A percentile compares a stretch with the other conserved stretches of the same genome.
Evolutionary conservation across 176 grass and related monocot species (phyloP).

Genomic region (Triticum monococcum): DNA sequence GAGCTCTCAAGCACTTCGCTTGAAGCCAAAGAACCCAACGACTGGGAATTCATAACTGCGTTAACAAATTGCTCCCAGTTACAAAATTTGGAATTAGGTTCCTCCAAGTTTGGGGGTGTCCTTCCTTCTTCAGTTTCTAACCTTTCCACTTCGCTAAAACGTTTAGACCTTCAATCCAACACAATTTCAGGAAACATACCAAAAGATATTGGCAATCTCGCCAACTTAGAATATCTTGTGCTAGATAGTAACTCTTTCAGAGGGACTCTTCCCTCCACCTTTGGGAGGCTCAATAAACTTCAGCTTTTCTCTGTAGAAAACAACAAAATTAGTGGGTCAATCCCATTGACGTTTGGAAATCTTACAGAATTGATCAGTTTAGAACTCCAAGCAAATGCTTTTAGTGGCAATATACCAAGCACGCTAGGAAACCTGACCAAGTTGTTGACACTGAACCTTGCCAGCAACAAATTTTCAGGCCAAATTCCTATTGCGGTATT

Average conservation of each 20-base stretch:
- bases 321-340: background rate
- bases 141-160: background rate
- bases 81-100: background rate
- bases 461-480: background rate
- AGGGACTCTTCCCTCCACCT: background rate
- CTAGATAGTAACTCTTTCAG: background rate
- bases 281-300: background rate
- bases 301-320: background rate
- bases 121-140: background rate
- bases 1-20: background rate
- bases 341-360: conserved; percentile 23
- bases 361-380: conserved; percentile 20
- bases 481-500: background rate
- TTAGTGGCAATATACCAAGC: background rate
- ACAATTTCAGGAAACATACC: background rate
- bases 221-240: background rate
- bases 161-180: background rate
- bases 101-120: background rate
- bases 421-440: background rate
- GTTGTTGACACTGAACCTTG: background rate
- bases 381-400: background rate
- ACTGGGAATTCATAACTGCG: conserved; percentile 18
- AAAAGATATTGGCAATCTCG: background rate
- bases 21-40: conserved; percentile 19
- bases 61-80: background rate